These are phyloP conservation scores for Cyberlindnera veronae DNA, from an alignment of 805 yeast genomes.

Conservation along the genomic window DNA sequence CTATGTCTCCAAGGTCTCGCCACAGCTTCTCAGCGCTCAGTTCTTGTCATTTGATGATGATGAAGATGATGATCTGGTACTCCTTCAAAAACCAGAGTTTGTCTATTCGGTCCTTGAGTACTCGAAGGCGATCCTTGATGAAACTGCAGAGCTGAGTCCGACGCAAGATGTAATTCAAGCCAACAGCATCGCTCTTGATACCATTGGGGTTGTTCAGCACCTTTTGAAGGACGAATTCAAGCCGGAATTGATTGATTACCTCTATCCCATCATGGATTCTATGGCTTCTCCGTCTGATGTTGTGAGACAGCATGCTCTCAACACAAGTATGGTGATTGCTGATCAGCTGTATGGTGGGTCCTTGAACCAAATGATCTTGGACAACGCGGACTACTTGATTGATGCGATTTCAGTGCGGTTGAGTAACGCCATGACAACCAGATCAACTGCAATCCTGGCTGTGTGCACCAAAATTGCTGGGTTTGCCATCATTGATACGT, in stretches of 20 bases:
- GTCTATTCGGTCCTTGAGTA: conserved; percentile 33
- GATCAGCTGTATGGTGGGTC: conserved; percentile 52
- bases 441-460: conserved; percentile 67
- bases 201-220: conserved; percentile 36
- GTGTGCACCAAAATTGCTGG: conserved; percentile 74
- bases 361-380: conserved; percentile 49
- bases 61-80: conserved; percentile 4
- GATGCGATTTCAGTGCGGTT: conserved; percentile 73
- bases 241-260: conserved; percentile 60
- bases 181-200: conserved; percentile 39
- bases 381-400: conserved; percentile 75
- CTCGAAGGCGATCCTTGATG: conserved; percentile 42
- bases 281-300: conserved; percentile 53
- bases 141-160: conserved; percentile 25
- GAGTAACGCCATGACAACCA: conserved; percentile 67
- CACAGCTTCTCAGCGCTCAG: conserved; percentile 21
- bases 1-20: conserved; percentile 11
- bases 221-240: conserved; percentile 28
- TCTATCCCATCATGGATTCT: conserved; percentile 71
- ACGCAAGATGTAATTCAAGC: conserved; percentile 15
- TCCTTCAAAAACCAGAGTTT: conserved; percentile 26
- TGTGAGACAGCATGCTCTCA: conserved; percentile 49
- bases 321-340: conserved; percentile 50
- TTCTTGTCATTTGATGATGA: conserved; percentile 29
- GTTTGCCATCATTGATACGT: conserved; percentile 52